A percentile compares a stretch with the other conserved stretches of the same genome.
Evolutionary conservation across 2,329 filamentous ascomycete genomes (phyloP).

Genomic region (Zasmidium cellare): DNA sequence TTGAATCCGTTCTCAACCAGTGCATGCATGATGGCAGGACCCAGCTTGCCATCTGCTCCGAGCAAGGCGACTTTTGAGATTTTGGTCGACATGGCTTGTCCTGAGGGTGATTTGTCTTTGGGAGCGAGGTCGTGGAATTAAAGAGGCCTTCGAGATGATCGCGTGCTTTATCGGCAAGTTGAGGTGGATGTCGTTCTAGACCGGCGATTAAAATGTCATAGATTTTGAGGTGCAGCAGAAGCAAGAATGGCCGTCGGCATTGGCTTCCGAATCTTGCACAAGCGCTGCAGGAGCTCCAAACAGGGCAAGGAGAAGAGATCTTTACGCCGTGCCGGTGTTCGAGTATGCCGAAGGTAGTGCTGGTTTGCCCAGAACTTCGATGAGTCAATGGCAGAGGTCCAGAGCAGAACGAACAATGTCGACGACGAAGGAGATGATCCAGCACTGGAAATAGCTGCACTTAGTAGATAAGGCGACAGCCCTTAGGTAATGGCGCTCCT

Average conservation of each 20-base stretch:
- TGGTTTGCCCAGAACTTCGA: too few species aligned
- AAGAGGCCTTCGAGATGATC: too few species aligned
- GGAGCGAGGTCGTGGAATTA: too few species aligned
- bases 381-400: too few species aligned
- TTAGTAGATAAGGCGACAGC: not conserved
- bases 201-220: not conserved
- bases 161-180: too few species aligned
- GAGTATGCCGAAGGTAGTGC: too few species aligned
- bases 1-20: constrained; percentile 50
- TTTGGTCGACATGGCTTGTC: constrained; percentile 10
- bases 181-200: too few species aligned
- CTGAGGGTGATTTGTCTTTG: too few species aligned
- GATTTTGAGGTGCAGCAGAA: not conserved
- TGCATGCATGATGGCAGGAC: constrained; percentile 41
- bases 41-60: constrained; percentile 48
- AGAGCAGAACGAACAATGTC: too few species aligned
- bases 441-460: not conserved
- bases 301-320: too few species aligned
- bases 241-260: not conserved
- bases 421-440: too few species aligned
- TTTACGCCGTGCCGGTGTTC: too few species aligned
- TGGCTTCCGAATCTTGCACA: not conserved
- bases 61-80: constrained; percentile 48
- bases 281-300: not conserved
- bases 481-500: not conserved